These are phyloP conservation scores for Lachancea kluyveri DNA, from an alignment of 805 yeast species.

Conservation along the genomic window DNA sequence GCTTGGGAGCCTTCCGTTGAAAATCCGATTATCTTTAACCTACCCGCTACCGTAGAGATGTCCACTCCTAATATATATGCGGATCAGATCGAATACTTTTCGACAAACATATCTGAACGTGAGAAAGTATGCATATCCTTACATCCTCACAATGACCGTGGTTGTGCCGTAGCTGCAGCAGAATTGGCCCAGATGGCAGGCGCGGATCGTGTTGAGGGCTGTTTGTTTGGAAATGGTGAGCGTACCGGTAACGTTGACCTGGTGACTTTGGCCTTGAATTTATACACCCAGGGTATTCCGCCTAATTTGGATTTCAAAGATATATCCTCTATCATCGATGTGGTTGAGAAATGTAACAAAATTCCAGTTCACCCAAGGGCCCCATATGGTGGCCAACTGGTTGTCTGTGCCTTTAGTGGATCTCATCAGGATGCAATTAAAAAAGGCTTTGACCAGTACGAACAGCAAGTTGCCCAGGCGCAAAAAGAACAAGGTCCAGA, in stretches of 20 bases:
- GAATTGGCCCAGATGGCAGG: constrained; percentile 80
- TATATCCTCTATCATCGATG: constrained; percentile 56
- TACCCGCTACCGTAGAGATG: constrained; percentile 84
- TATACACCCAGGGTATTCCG: constrained; percentile 71
- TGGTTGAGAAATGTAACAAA: constrained; percentile 75
- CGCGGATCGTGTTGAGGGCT: constrained; percentile 85
- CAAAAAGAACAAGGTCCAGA: constrained; percentile 33
- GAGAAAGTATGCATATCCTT: constrained; percentile 68
- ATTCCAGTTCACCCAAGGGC: constrained; percentile 74
- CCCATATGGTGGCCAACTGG: constrained; percentile 78
- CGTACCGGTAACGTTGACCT: constrained; percentile 83
- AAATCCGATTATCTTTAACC: constrained; percentile 67
- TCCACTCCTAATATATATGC: constrained; percentile 77
- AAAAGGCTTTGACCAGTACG: constrained; percentile 60
- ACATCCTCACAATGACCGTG: constrained; percentile 82
- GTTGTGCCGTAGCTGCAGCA: constrained; percentile 86
- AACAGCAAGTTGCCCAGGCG: constrained; percentile 10
- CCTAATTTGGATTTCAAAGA: constrained; percentile 71
- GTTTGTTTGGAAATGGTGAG: constrained; percentile 81
- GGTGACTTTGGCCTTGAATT: constrained; percentile 69
- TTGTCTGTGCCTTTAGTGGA: constrained; percentile 78
- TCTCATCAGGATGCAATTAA: constrained; percentile 88
- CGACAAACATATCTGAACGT: constrained; percentile 54
- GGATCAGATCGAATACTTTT: constrained; percentile 74
- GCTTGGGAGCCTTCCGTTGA: constrained; percentile 69